Percentiles rank a stretch among this genome's conserved stretches.
Evolutionary conservation across 441 rosid genomes (phyloP).

Genomic region (Theobroma grandiflorum): DNA sequence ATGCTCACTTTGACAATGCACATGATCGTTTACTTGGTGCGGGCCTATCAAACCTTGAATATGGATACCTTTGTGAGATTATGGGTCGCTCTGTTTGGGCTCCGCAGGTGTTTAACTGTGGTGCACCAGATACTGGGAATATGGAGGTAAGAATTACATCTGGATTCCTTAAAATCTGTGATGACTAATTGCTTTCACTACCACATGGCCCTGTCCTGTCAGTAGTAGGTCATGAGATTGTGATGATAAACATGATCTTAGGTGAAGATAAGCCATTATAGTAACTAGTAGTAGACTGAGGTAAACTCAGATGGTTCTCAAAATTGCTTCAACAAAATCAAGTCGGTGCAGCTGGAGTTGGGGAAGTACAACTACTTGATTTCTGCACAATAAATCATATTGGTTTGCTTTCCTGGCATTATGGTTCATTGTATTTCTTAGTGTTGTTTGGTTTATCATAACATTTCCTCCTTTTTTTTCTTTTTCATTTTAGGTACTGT

Average conservation of each 20-base stretch:
- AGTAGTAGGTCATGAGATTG: neutral
- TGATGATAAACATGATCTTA: neutral
- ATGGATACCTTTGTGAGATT: conserved; percentile 96
- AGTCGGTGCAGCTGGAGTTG: conserved; percentile 10
- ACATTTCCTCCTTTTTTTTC: neutral
- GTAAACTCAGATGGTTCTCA: neutral
- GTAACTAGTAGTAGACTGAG: neutral
- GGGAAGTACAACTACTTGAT: conserved; percentile 5
- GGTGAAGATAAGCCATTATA: neutral
- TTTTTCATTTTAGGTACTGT: conserved; percentile 65
- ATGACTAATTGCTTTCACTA: neutral
- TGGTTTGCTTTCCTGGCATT: neutral
- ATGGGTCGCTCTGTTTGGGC: conserved; percentile 98
- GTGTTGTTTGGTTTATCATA: neutral
- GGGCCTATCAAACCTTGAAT: conserved; percentile 95
- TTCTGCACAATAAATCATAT: conserved; percentile 14
- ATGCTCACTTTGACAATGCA: conserved; percentile 33
- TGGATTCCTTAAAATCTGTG: conserved; percentile 8
- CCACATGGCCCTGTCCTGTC: neutral
- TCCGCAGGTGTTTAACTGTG: conserved; percentile 95
- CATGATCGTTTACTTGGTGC: conserved; percentile 76
- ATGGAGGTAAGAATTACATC: conserved; percentile 81
- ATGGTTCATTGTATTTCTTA: neutral
- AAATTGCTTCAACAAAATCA: conserved; percentile 22
- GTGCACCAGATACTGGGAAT: conserved; percentile 99